phyloP scores from a whole-genome alignment of 495 filamentous ascomycete species.

The Hyaloscypha variabilis region DNA sequence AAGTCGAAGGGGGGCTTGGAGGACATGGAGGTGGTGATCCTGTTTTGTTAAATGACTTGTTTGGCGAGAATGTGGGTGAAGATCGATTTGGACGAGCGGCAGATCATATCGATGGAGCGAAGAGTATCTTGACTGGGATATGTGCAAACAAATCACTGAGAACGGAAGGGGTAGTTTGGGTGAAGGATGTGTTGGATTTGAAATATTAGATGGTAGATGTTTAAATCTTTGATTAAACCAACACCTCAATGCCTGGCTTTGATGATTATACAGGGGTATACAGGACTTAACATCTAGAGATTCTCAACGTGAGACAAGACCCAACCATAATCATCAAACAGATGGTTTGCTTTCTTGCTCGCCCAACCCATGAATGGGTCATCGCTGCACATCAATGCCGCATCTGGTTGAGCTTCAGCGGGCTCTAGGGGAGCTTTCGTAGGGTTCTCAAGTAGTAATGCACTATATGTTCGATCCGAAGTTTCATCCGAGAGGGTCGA shows the following conservation, averaged over 20 bases:
- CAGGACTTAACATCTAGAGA: background rate
- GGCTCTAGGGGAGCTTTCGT: background rate
- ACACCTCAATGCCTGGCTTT: no score
- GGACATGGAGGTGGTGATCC: constrained; percentile 49
- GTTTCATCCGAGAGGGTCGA: background rate
- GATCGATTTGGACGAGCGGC: constrained; percentile 47
- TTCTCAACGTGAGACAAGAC: constrained; percentile 20
- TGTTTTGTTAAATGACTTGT: constrained; percentile 47
- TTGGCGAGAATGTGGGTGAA: constrained; percentile 40
- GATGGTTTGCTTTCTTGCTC: constrained; percentile 15
- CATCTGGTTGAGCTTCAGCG: background rate
- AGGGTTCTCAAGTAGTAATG: background rate
- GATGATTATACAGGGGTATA: no score
- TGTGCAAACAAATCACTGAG: constrained; percentile 58
- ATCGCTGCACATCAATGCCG: background rate
- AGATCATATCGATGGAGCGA: constrained; percentile 55
- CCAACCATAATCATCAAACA: constrained; percentile 25
- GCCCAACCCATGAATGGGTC: constrained; percentile 27
- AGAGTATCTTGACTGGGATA: constrained; percentile 59
- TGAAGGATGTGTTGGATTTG: constrained; percentile 45
- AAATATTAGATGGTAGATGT: constrained; percentile 8
- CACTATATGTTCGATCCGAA: background rate
- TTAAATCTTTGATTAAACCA: no score
- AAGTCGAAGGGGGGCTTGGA: constrained; percentile 41
- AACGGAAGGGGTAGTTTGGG: constrained; percentile 51